Evolutionary conservation across 2,329 filamentous ascomycete species (phyloP), one percentile per base, ranked within the genome.

Genomic region (Talaromyces sp.): DNA sequence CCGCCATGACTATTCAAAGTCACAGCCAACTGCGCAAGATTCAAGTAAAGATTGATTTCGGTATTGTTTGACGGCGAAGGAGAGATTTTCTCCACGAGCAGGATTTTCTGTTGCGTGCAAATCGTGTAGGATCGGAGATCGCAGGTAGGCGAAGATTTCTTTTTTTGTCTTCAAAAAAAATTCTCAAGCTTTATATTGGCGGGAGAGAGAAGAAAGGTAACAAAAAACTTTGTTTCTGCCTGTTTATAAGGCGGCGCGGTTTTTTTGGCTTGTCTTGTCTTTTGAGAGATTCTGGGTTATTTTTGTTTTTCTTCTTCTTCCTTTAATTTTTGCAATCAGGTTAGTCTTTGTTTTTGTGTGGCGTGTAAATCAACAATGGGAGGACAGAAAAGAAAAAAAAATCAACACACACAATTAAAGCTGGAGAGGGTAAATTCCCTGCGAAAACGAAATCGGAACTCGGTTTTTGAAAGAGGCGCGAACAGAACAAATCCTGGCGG

Each of bases 1-100:
- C 88, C 77, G 91, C 90, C 92, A 96, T 97, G 86, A 88, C 90
- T 92, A 92, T 86, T 88, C 75, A 92, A 92, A 92, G 89, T 84
- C 89, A 92, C 90, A 90, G 88, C 47, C 44, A 59, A 58, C 55
- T 56, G 55, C 22, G 39, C 56, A 39, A 25, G 49, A 36, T n/a
- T 39, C 13, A 39, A n/a, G 15, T 39, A 17, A 17, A 39, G 36
- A n/a, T n/a, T 39, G 36, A 39, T 39, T 39, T n/a, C 36, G 36
- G 8, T 39, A 6, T n/a, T 39, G 36, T 39, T 33, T 39, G 15
- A n/a, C 36, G 36, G 36, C 36, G 36, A 39, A n/a, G 36, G 44
- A 13, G 44, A 13, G 19, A 47, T 22, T 19, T 22, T 22, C 44
- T 47, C 44, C 44, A 47, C 44, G 44, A 47, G 44, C 44, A 47